Percentiles rank a stretch among this genome's conserved stretches.
These are phyloP conservation scores for Kurtzmaniella quercitrusa DNA, from an alignment of 1,139 yeast genomes.

Conservation along the genomic window DNA sequence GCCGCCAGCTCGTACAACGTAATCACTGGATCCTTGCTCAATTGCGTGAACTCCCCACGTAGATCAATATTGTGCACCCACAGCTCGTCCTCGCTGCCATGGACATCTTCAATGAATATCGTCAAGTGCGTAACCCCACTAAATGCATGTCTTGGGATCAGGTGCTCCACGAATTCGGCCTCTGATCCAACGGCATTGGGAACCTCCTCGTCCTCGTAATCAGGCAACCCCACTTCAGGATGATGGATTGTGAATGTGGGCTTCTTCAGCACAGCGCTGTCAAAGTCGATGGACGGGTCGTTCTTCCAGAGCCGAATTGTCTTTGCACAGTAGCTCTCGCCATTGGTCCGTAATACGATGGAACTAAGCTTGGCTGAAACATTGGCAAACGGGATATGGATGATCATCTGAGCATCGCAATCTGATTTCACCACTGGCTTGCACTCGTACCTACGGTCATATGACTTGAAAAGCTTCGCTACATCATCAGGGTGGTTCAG, in stretches of 20 bases:
- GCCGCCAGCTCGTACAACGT: constrained; percentile 88
- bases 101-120: constrained; percentile 60
- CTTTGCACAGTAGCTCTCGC: constrained; percentile 62
- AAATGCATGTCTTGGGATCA: constrained; percentile 69
- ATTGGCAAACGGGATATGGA: constrained; percentile 70
- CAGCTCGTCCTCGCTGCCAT: constrained; percentile 57
- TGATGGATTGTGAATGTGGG: constrained; percentile 56
- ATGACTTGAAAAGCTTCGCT: constrained; percentile 45
- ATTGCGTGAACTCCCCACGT: constrained; percentile 71
- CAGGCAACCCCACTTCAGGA: constrained; percentile 53
- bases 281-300: constrained; percentile 65
- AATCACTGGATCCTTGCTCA: constrained; percentile 63
- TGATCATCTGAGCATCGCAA: constrained; percentile 74
- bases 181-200: constrained; percentile 30
- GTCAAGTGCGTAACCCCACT: constrained; percentile 68
- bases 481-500: constrained; percentile 49
- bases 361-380: constrained; percentile 74
- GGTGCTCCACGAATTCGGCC: constrained; percentile 73
- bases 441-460: constrained; percentile 37
- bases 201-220: constrained; percentile 30
- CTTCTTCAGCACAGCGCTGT: constrained; percentile 45
- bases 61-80: constrained; percentile 69
- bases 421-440: constrained; percentile 62
- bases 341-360: constrained; percentile 62
- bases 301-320: constrained; percentile 72